Percentiles rank a stretch among this genome's conserved stretches.
Conservation (phyloP, 2,329 filamentous ascomycete genomes). For the Cadophora sp. region DNA sequence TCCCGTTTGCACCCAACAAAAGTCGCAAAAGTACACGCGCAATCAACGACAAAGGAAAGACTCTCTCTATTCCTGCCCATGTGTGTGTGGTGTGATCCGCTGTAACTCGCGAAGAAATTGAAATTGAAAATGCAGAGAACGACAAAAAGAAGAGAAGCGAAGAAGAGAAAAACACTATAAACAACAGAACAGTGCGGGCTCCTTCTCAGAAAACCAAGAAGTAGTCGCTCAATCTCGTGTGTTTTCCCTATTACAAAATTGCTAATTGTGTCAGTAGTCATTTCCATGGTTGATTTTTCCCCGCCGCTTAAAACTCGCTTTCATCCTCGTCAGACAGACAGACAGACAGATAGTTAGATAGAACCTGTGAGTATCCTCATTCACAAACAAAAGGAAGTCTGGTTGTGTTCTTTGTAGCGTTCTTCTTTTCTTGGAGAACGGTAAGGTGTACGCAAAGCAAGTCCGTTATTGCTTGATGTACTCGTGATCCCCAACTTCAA, state of each 20-base stretch:
- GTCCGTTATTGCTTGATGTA: slow-evolving; percentile 23
- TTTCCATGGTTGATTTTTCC: background rate
- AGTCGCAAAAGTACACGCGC: background rate
- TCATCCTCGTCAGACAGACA: slow-evolving; percentile 11
- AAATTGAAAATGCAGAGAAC: slow-evolving; percentile 1
- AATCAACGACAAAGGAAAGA: slow-evolving; percentile 1
- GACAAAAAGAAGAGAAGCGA: background rate
- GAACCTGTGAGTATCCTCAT: slow-evolving; percentile 1
- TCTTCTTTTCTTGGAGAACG: background rate
- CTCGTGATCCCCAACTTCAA: slow-evolving; percentile 23
- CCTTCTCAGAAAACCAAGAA: background rate
- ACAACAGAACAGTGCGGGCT: slow-evolving; percentile 1
- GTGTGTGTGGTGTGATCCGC: background rate
- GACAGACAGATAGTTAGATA: background rate
- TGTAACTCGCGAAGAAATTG: background rate
- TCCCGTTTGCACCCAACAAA: slow-evolving; percentile 1
- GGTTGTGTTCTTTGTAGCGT: background rate
- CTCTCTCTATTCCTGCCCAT: background rate
- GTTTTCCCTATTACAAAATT: slow-evolving; percentile 18
- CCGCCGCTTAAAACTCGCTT: slow-evolving; percentile 13
- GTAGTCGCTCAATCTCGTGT: background rate
- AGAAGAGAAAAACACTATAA: slow-evolving; percentile 1
- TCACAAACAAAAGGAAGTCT: slow-evolving; percentile 5
- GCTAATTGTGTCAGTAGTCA: slow-evolving; percentile 7
- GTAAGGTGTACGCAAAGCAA: background rate